These are phyloP conservation scores for Leccinum boreale DNA, from an alignment of 768 basidiomycete species.

Conservation along the genomic window DNA sequence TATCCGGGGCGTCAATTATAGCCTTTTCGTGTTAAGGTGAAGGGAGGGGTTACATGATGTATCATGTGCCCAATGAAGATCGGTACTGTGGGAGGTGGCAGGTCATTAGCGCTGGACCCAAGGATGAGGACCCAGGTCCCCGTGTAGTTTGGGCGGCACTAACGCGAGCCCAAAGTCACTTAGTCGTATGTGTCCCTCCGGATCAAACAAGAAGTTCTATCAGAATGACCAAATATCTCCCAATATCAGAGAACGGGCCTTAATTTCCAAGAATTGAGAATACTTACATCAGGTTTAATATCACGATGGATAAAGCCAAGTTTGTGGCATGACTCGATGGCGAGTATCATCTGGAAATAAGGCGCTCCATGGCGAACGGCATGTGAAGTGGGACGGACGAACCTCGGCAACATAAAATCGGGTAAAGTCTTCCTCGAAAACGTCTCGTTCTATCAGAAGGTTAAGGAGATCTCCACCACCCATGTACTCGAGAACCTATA, in stretches of 20 bases:
- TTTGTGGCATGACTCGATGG: conserved; percentile 89
- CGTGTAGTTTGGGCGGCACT: conserved; percentile 38
- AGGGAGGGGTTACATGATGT: conserved; percentile 63
- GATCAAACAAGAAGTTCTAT: conserved; percentile 94
- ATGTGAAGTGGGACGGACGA: conserved; percentile 21
- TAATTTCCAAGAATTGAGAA: conserved; percentile 25
- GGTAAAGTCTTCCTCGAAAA: conserved; percentile 88
- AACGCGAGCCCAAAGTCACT: conserved; percentile 96
- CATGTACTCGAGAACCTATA: conserved; percentile 90
- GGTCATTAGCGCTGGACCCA: conserved; percentile 16
- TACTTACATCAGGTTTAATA: conserved; percentile 87
- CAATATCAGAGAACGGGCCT: conserved; percentile 26
- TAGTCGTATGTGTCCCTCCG: conserved; percentile 89
- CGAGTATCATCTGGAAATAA: conserved; percentile 79
- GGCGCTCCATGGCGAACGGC: conserved; percentile 22
- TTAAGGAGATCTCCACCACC: conserved; percentile 96
- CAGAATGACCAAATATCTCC: conserved; percentile 18
- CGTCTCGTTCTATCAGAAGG: conserved; percentile 87
- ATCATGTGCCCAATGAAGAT: conserved; percentile 97
- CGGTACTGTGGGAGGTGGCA: conserved; percentile 52
- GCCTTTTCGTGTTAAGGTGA: conserved; percentile 3
- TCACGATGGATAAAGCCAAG: conserved; percentile 97
- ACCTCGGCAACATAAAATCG: conserved; percentile 96
- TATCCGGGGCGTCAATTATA: conserved; percentile 30
- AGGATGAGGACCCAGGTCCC: conserved; percentile 19